These are phyloP conservation scores for Pseudognaphalium luteoalbum DNA, from an alignment of 129 eudicot genomes.

Conservation along the genomic window DNA sequence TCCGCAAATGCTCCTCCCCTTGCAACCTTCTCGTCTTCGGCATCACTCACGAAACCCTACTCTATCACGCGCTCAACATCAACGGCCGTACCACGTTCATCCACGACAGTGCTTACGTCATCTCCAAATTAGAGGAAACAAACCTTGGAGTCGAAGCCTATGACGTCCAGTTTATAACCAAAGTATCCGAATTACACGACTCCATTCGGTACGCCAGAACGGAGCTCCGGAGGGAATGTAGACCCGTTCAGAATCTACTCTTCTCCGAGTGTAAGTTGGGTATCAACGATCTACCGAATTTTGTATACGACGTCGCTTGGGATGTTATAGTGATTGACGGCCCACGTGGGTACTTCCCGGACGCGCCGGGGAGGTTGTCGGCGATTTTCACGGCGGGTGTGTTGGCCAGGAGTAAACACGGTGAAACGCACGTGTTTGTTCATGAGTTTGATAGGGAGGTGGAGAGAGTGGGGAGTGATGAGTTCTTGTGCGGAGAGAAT, in stretches of 20 bases:
- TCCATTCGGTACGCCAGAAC: constrained; percentile 42
- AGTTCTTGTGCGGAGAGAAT: constrained; percentile 77
- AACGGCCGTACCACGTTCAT: constrained; percentile 74
- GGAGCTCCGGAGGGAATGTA: constrained; percentile 50
- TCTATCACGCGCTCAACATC: constrained; percentile 67
- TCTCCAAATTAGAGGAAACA: constrained; percentile 52
- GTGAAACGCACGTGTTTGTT: constrained; percentile 75
- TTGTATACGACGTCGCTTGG: constrained; percentile 78
- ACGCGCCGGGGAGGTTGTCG: constrained; percentile 76
- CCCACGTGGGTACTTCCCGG: constrained; percentile 63
- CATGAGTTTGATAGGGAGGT: constrained; percentile 76
- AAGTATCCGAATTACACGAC: constrained; percentile 49
- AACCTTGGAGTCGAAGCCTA: constrained; percentile 70
- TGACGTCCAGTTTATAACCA: constrained; percentile 72
- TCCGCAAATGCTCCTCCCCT: constrained; percentile 50
- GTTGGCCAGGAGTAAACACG: constrained; percentile 68
- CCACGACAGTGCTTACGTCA: constrained; percentile 59
- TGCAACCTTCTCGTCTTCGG: constrained; percentile 79
- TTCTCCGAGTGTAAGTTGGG: constrained; percentile 80
- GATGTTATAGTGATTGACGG: constrained; percentile 82
- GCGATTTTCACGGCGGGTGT: constrained; percentile 80
- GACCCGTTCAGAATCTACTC: constrained; percentile 79
- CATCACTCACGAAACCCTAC: constrained; percentile 70
- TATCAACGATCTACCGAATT: constrained; percentile 78
- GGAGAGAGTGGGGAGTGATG: constrained; percentile 61